A percentile compares a stretch with the other conserved stretches of the same genome.
These are phyloP conservation scores for Solanum hybrid DNA, from an alignment of 305 asterid species.

Conservation along the genomic window DNA sequence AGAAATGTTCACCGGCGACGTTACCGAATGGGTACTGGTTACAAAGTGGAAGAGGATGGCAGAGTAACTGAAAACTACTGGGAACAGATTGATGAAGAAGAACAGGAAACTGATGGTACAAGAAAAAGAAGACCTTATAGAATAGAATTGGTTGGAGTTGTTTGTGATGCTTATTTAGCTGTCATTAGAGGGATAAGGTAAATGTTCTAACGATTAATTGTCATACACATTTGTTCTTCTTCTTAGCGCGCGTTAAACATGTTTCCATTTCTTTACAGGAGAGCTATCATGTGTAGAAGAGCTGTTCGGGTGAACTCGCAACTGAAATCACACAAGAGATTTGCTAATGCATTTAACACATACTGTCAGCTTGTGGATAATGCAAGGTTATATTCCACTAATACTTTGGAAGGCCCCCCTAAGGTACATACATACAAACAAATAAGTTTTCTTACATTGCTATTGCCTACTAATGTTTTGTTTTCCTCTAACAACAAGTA, in stretches of 20 bases:
- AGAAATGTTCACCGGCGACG: constrained; percentile 64
- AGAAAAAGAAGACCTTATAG: constrained; percentile 50
- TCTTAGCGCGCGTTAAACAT: neutral
- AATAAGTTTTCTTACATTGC: neutral
- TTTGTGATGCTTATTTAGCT: constrained; percentile 82
- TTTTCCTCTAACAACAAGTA: neutral
- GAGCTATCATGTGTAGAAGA: constrained; percentile 77
- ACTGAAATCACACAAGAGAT: constrained; percentile 81
- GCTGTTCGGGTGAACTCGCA: constrained; percentile 89
- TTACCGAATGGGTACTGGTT: constrained; percentile 83
- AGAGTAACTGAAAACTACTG: constrained; percentile 63
- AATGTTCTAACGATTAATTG: neutral
- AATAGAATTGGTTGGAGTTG: constrained; percentile 87
- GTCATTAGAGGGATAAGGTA: constrained; percentile 92
- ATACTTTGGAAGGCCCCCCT: constrained; percentile 59
- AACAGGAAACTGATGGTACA: constrained; percentile 17
- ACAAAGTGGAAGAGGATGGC: constrained; percentile 62
- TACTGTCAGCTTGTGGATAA: constrained; percentile 82
- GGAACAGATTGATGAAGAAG: constrained; percentile 52
- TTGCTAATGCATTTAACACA: constrained; percentile 60
- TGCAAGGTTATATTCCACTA: constrained; percentile 76
- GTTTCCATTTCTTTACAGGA: constrained; percentile 29
- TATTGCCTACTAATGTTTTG: neutral
- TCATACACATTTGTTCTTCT: neutral
- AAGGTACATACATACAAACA: constrained; percentile 34